These are phyloP conservation scores for Aspergillus mulundensis DNA, from an alignment of 495 filamentous ascomycete species.

Conservation along the genomic window DNA sequence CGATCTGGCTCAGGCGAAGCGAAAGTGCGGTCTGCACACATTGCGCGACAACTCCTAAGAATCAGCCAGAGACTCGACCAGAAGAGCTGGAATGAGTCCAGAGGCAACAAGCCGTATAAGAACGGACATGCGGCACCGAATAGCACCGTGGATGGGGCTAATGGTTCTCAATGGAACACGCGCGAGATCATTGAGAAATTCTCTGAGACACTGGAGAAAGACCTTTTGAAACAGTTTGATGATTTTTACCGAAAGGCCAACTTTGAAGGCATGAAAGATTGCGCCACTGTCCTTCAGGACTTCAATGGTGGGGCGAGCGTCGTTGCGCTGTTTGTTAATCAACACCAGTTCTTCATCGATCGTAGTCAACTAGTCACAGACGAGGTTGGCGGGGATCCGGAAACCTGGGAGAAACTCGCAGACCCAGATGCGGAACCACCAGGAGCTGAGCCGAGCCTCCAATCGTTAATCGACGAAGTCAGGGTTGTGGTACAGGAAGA, in stretches of 20 bases:
- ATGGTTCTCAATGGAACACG: constrained; percentile 56
- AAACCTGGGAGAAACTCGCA: constrained; percentile 84
- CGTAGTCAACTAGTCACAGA: constrained; percentile 84
- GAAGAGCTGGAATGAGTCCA: constrained; percentile 62
- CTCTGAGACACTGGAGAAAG: constrained; percentile 91
- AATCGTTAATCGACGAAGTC: constrained; percentile 89
- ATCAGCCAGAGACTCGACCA: constrained; percentile 83
- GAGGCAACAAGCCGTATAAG: constrained; percentile 52
- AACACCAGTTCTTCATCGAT: constrained; percentile 98
- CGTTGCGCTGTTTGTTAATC: constrained; percentile 93
- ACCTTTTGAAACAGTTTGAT: constrained; percentile 93
- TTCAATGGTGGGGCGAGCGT: constrained; percentile 95
- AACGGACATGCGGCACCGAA: constrained; percentile 34
- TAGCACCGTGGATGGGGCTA: constrained; percentile 34
- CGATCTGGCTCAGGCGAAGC: constrained; percentile 75
- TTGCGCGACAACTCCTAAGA: constrained; percentile 80
- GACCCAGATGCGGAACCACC: constrained; percentile 91
- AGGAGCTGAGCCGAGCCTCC: constrained; percentile 85
- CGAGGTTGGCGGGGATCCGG: constrained; percentile 77
- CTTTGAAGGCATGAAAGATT: constrained; percentile 94
- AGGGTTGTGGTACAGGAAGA: constrained; percentile 95
- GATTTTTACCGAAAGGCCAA: constrained; percentile 90
- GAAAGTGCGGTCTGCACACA: constrained; percentile 83
- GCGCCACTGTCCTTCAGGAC: constrained; percentile 87
- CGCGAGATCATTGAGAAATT: constrained; percentile 95